Evolutionary conservation across 495 filamentous ascomycete genomes (phyloP), one percentile per base, ranked within the genome.

Genomic region (Eremomyces bilateralis): DNA sequence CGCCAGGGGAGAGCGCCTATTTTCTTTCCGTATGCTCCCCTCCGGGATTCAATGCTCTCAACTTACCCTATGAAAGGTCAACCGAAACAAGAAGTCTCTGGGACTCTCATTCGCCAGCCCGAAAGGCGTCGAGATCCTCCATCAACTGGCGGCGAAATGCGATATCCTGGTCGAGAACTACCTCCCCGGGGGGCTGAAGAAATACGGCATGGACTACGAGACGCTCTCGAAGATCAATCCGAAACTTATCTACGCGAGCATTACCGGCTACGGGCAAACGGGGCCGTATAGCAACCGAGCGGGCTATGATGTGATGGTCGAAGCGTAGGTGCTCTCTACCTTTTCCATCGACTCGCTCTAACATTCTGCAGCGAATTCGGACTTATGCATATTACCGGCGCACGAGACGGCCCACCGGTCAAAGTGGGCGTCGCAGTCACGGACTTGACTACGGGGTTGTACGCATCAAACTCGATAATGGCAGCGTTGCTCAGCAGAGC

Each of bases 241-340:
- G 15, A 54, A 47, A 0, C 54, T 82, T n/a, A 71, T 76, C 39
- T 77, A 77, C 39, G 70, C 72, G 15, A 73, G 67, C 49, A 75
- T 76, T 39, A 76, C 72, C 1, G 72, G 72, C 15, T 80, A 80
- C 44, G 88, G 88, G 2, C 88, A 97, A 52, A 92, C 79, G 1
- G 88, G 88, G 0, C 90, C 90, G 0, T 93, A 92, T 53, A 73
- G 74, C 13, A 68, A 72, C 31, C 67, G 90, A 4, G 82, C 88
- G 5, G 88, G 88, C 8, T 97, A 97, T 59, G 88, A 97, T 54
- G 90, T 97, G 38, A 95, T 97, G 83, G 90, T 97, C 0, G 88
- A 97, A 55, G 90, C 85, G 28, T 59, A 42, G 38, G 53, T 35
- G 5, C 21, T 16, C 20, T 5, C 5, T n/a, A 32, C 15, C 13